phyloP scores from a whole-genome alignment of 2,329 filamentous ascomycete genomes.

The Trichoderma semiorbis region DNA sequence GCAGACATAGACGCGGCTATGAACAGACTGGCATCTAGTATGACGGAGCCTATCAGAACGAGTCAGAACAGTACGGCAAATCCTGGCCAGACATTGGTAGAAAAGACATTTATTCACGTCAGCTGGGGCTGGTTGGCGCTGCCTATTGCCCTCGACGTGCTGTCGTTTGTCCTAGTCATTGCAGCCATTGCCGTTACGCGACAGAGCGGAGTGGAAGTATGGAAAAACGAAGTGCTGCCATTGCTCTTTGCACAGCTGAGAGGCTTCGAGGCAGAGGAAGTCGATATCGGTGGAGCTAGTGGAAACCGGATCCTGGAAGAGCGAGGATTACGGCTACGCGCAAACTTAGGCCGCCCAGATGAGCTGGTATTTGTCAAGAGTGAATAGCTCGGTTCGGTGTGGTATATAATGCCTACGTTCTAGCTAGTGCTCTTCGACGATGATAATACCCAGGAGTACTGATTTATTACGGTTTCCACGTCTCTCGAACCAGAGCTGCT shows the following conservation, averaged over 20 bases:
- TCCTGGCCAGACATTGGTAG: neutral
- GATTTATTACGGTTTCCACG: too few species aligned
- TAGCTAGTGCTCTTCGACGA: too few species aligned
- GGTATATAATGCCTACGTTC: too few species aligned
- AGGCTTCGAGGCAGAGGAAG: neutral
- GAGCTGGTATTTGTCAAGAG: neutral
- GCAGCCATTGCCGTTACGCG: neutral
- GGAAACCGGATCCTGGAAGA: neutral
- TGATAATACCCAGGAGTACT: too few species aligned
- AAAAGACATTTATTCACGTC: neutral
- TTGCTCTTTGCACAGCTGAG: neutral
- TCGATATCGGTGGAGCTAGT: neutral
- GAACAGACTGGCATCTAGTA: neutral
- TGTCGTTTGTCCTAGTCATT: neutral
- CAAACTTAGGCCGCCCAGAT: neutral
- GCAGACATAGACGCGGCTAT: neutral
- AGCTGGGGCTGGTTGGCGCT: neutral
- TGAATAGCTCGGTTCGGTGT: neutral
- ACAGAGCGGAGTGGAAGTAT: neutral
- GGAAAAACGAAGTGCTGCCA: neutral
- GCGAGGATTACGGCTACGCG: neutral
- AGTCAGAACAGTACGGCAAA: neutral
- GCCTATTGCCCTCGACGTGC: neutral
- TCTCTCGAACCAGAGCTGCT: too few species aligned
- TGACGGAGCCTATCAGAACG: neutral